phyloP scores from a whole-genome alignment of 257 asterid genomes.

The Nicotiana obtusifolia region DNA sequence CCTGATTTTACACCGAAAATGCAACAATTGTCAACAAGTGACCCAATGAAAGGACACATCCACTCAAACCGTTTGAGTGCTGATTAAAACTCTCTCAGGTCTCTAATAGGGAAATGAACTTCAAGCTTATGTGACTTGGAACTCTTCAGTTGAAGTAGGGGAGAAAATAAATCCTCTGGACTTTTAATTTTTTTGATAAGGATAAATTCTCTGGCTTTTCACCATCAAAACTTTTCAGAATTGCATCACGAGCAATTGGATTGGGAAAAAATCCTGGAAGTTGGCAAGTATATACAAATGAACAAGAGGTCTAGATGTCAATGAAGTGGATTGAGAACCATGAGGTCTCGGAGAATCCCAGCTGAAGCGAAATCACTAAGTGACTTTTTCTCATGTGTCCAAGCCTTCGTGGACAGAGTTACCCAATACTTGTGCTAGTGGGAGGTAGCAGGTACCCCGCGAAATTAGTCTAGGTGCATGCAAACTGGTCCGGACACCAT shows the following conservation, averaged over 20 bases:
- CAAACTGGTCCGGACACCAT: too few species aligned
- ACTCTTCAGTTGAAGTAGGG: not conserved
- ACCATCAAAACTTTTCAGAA: not conserved
- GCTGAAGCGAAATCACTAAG: too few species aligned
- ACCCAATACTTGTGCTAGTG: too few species aligned
- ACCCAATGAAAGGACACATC: not conserved
- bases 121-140: not conserved
- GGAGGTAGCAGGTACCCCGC: too few species aligned
- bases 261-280: not conserved
- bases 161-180: too few species aligned
- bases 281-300: not conserved
- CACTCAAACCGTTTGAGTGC: not conserved
- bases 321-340: too few species aligned
- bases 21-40: not conserved
- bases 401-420: too few species aligned
- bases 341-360: too few species aligned
- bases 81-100: not conserved
- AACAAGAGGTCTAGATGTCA: not conserved
- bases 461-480: too few species aligned
- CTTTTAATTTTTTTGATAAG: too few species aligned
- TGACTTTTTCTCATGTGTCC: too few species aligned
- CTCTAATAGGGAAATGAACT: not conserved
- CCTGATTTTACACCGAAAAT: slow-evolving; percentile 37
- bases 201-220: not conserved
- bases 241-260: not conserved